Percentiles rank a stretch among this genome's conserved stretches.
Evolutionary conservation across 176 grass and related monocot genomes (phyloP).

Genomic region (Cymbopogon citratus): DNA sequence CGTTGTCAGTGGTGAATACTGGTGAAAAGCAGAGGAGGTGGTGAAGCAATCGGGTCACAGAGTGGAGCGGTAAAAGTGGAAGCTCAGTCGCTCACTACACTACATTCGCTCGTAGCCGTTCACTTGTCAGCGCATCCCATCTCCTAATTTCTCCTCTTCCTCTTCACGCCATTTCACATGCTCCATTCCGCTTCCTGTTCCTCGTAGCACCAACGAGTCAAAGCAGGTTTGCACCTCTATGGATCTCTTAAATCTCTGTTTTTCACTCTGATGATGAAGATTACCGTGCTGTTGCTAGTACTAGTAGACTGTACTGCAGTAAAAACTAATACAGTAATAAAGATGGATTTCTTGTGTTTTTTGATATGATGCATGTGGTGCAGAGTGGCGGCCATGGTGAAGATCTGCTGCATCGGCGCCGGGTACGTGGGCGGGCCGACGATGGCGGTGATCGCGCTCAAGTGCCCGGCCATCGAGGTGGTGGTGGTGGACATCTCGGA

Average conservation of each 20-base stretch:
- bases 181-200: not conserved
- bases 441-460: conserved; percentile 45
- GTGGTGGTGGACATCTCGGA: conserved; percentile 46
- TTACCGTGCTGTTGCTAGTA: not conserved
- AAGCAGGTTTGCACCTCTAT: not conserved
- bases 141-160: not conserved
- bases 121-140: no score
- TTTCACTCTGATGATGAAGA: not conserved
- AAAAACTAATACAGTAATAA: no score
- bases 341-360: no score
- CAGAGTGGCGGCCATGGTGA: not conserved
- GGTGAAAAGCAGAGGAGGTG: no score
- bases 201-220: not conserved
- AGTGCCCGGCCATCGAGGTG: conserved; percentile 35
- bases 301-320: not conserved
- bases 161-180: not conserved
- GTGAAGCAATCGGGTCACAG: no score
- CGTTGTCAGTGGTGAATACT: no score
- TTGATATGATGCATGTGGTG: not conserved
- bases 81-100: no score
- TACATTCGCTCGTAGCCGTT: no score
- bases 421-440: conserved; percentile 39
- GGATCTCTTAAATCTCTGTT: not conserved
- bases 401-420: conserved; percentile 50
- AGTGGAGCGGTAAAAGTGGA: no score